Evolutionary conservation across 208 protist species (phyloP).

Genomic region (Trypanosoma congolense): DNA sequence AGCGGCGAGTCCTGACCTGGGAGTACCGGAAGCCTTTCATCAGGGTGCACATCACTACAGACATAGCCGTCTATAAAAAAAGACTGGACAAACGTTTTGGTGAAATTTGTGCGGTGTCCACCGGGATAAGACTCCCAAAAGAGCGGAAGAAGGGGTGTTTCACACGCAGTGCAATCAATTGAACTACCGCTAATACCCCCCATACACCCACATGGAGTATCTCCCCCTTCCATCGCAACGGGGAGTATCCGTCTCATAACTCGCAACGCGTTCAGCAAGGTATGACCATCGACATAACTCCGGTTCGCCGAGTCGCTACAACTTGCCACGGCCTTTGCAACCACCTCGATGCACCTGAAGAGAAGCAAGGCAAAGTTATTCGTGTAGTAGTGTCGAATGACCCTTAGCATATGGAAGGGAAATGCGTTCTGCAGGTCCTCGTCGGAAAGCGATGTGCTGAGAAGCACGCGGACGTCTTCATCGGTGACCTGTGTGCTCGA

Average conservation of each 20-base stretch:
- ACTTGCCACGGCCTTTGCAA: slow-evolving; percentile 30
- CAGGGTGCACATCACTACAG: slow-evolving; percentile 52
- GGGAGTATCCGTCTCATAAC: slow-evolving; percentile 64
- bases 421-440: slow-evolving; percentile 39
- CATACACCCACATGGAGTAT: slow-evolving; percentile 17
- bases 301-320: slow-evolving; percentile 4
- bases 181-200: too few species aligned
- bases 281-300: not conserved
- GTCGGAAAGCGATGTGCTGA: slow-evolving; percentile 36
- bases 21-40: slow-evolving; percentile 40
- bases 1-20: slow-evolving; percentile 29
- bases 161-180: too few species aligned
- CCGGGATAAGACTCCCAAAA: not conserved
- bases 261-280: slow-evolving; percentile 47
- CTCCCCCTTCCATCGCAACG: slow-evolving; percentile 58
- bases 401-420: slow-evolving; percentile 45
- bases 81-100: slow-evolving; percentile 51
- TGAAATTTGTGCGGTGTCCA: slow-evolving; percentile 33
- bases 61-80: slow-evolving; percentile 71
- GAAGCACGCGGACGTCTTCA: slow-evolving; percentile 31
- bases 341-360: slow-evolving; percentile 55
- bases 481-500: slow-evolving; percentile 18
- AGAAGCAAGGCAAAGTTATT: slow-evolving; percentile 73
- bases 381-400: slow-evolving; percentile 76
- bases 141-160: not conserved